These are phyloP conservation scores for Holtermannia corniformis DNA, from an alignment of 768 basidiomycete genomes.

Conservation along the genomic window DNA sequence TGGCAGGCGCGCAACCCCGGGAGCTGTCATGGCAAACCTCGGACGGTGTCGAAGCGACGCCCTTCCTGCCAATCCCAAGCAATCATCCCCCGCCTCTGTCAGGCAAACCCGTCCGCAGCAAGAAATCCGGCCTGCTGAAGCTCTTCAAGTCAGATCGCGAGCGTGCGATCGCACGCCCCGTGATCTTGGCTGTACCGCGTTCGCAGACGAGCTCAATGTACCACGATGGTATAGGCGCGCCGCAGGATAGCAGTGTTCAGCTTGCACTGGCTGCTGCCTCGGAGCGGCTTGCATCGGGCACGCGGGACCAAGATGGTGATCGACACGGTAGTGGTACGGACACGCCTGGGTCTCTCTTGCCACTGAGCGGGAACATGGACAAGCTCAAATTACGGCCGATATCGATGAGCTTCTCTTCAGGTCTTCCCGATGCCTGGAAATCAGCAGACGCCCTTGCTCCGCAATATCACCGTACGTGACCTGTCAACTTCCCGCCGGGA, in stretches of 20 bases:
- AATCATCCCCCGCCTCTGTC: background rate
- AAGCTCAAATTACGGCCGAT: conserved; percentile 27
- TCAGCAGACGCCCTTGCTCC: background rate
- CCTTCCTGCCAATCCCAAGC: too few species aligned
- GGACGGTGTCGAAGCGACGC: background rate
- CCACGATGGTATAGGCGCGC: conserved; percentile 3
- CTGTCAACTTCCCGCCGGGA: background rate
- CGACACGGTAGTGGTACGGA: background rate
- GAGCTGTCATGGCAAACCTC: background rate
- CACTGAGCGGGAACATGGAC: conserved; percentile 4
- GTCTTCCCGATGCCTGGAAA: conserved; percentile 9
- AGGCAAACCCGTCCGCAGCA: background rate
- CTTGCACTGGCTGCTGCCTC: background rate
- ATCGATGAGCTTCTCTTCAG: conserved; percentile 22
- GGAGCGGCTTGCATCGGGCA: background rate
- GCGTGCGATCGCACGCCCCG: background rate
- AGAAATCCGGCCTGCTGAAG: conserved; percentile 21
- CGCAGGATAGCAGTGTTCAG: conserved; percentile 1
- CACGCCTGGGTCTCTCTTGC: background rate
- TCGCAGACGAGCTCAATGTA: background rate
- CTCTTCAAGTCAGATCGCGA: conserved; percentile 13
- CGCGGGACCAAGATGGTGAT: background rate
- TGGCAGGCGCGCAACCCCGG: background rate
- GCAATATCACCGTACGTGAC: background rate
- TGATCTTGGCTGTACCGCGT: background rate